Base-by-base conservation (phyloP, 1,139 yeast species). In the Debaryomycetaceae sp. region DNA sequence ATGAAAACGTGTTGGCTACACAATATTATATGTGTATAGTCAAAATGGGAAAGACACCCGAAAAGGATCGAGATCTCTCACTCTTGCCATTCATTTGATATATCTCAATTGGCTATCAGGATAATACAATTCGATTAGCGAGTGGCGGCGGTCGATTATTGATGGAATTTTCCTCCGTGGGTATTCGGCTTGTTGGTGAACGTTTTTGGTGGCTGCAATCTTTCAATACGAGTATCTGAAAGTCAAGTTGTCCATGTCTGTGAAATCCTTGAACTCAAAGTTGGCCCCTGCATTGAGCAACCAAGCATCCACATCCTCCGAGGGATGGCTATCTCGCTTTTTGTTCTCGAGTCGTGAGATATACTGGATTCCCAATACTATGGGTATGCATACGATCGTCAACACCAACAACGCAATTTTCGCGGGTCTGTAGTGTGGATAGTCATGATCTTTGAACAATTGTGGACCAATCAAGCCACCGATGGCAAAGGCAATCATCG, bases 401-500 rank as follows among this genome's bases (percentile, higher is more conserved):
- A 64, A 46, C 3, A 52, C 55, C 30, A 63, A 46, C 27, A 63
- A 49, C 2, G 58, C 49, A 9, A 60, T 51, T 33, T 62, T 61
- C 3, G 71, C 71, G 2, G 65, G 58, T 7, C 44, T 42, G 38
- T 61, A 64, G n/a, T 48, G 32, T 3, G 62, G 55, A 8, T 46
- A 45, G 23, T 44, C 44, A 23, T 49, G 43, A 3, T 51, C 51
- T 34, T 55, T 58, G 39, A 63, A 62, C 18, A 62, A 36, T 39
- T 63, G 70, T 1, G 70, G 70, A 0, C 68, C 70, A 32, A 63
- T 59, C 11, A 63, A 45, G 29, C 58, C 48, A 1, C 64, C 67
- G 11, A 58, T 40, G 3, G 67, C 56, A 32, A 60, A 61, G 16
- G 57, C 58, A 32, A 60, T 49, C 67, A 57, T 55, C 0, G 60